Evolutionary conservation across 163 green algal species (phyloP).

Genomic region (Scenedesmus sp.): DNA sequence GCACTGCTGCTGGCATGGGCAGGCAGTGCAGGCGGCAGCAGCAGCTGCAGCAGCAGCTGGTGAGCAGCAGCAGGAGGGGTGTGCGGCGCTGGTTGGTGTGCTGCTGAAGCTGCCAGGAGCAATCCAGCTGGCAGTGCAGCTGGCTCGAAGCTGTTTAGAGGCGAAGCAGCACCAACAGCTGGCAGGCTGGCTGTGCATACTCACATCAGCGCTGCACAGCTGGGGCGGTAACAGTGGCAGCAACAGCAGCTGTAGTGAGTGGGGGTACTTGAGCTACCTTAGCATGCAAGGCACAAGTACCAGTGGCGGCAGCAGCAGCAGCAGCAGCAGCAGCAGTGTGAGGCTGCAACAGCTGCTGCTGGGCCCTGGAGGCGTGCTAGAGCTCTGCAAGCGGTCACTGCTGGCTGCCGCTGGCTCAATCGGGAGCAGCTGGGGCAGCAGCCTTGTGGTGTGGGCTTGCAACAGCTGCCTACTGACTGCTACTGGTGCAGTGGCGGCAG

Average conservation of each 20-base stretch:
- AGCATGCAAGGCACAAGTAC: neutral
- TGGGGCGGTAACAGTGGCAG: no score
- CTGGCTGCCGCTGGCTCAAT: neutral
- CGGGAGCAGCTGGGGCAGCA: neutral
- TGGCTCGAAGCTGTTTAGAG: neutral
- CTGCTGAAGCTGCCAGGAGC: neutral
- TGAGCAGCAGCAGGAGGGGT: neutral
- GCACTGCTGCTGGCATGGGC: neutral
- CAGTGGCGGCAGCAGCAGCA: neutral
- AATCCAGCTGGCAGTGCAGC: neutral
- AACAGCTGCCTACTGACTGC: neutral
- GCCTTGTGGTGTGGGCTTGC: neutral
- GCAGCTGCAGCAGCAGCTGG: neutral
- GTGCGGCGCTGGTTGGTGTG: neutral
- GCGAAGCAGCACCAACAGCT: slow-evolving; percentile 8
- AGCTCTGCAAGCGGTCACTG: neutral
- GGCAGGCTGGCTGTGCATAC: slow-evolving; percentile 18
- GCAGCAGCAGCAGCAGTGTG: neutral
- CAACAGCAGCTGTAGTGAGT: neutral
- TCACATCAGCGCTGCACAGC: slow-evolving; percentile 5
- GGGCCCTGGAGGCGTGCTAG: slow-evolving; percentile 5
- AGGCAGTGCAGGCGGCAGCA: neutral
- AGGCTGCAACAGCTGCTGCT: slow-evolving; percentile 21
- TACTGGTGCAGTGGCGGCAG: neutral
- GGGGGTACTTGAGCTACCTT: neutral